A percentile compares a stretch with the other conserved stretches of the same genome.
Conservation (phyloP, 805 yeast species). For the Teunomyces kruisii region DNA sequence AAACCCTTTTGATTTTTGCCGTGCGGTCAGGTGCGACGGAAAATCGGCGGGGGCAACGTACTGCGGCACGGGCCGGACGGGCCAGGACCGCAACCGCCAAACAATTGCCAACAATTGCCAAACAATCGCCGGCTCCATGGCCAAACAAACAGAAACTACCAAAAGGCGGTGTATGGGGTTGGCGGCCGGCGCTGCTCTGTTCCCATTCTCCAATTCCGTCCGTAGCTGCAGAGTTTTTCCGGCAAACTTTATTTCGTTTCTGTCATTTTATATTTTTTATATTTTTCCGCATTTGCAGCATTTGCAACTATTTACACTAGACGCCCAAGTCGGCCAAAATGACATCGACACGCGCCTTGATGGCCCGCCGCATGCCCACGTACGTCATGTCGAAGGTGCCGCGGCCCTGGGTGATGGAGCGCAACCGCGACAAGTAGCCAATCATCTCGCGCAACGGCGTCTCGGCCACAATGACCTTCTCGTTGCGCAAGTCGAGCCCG, state of each 20-base stretch:
- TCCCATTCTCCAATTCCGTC: no score
- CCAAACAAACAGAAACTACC: no score
- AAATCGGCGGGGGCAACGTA: no score
- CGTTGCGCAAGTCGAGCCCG: conserved; percentile 28
- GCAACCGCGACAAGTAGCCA: conserved; percentile 74
- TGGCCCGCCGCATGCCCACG: conserved; percentile 67
- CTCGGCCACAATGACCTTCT: conserved; percentile 66
- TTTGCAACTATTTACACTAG: conserved; percentile 6
- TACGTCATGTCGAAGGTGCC: conserved; percentile 81
- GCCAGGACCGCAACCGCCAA: no score
- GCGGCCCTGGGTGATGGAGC: conserved; percentile 88
- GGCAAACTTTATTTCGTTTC: no score
- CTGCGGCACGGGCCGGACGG: no score
- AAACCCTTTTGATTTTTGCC: not conserved
- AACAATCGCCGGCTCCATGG: no score
- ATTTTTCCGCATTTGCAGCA: not conserved
- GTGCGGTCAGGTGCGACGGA: not conserved
- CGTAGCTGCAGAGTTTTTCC: no score
- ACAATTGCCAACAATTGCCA: no score
- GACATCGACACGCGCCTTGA: conserved; percentile 45
- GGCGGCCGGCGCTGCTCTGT: no score
- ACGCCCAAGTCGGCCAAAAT: conserved; percentile 15
- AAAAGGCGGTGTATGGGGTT: no score
- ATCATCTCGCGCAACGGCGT: conserved; percentile 90
- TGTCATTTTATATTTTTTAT: not conserved